A percentile compares a stretch with the other conserved stretches of the same genome.
Conservation (phyloP, 306 rosid species). For the Dicorynia guianensis region DNA sequence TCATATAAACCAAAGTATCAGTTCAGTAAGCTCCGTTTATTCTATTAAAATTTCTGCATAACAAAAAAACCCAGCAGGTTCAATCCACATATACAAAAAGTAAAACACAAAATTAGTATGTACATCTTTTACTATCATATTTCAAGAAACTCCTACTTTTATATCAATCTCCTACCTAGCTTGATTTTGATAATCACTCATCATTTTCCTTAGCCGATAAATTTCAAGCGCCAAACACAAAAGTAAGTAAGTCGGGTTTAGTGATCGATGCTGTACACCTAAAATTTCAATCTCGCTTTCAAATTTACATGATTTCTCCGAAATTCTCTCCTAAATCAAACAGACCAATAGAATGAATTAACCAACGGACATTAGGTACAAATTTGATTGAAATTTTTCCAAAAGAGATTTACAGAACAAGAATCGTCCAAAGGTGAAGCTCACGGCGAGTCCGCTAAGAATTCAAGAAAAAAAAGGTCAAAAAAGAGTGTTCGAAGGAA, state of each 20-base stretch:
- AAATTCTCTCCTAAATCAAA: not conserved
- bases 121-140: not conserved
- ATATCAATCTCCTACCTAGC: not conserved
- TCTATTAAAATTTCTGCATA: not conserved
- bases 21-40: not conserved
- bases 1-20: constrained; percentile 3
- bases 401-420: too few relatives aligned
- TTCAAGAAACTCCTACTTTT: not conserved
- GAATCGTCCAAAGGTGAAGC: not conserved
- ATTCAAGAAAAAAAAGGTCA: not conserved
- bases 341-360: constrained; percentile 2
- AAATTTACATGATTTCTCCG: not conserved
- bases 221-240: not conserved
- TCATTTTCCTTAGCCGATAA: not conserved
- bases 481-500: not conserved
- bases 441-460: not conserved
- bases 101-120: not conserved
- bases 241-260: not conserved
- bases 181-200: too few relatives aligned
- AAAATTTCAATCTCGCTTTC: not conserved
- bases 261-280: not conserved
- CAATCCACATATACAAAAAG: not conserved
- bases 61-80: not conserved
- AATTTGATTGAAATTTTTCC: not conserved
- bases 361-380: not conserved